phyloP scores from a whole-genome alignment of 116 monocot genomes.

The Posidonia oceanica region DNA sequence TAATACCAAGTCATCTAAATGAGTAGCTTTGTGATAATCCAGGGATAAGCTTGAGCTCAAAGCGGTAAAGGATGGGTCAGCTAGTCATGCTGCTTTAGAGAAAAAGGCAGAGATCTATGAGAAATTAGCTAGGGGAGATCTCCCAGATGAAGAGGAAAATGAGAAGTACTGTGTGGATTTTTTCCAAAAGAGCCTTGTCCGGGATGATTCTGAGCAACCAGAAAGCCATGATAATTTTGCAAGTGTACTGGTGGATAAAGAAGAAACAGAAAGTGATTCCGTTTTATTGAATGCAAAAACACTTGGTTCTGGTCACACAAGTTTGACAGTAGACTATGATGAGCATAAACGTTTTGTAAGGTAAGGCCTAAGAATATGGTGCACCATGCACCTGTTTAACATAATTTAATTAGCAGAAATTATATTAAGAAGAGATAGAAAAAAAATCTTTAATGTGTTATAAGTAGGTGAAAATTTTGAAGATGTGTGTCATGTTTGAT shows the following conservation, averaged over 20 bases:
- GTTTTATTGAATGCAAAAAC: slow-evolving; percentile 16
- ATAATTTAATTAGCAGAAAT: background rate
- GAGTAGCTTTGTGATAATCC: background rate
- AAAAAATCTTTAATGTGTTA: too few relatives aligned
- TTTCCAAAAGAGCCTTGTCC: slow-evolving; percentile 53
- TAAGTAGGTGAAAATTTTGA: background rate
- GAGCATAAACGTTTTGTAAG: slow-evolving; percentile 89
- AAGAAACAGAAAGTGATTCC: slow-evolving; percentile 27
- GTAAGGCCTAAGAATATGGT: slow-evolving; percentile 23
- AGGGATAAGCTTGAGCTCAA: slow-evolving; percentile 96
- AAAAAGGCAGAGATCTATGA: slow-evolving; percentile 88
- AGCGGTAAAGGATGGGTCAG: slow-evolving; percentile 69
- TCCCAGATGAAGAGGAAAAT: slow-evolving; percentile 83
- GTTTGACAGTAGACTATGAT: slow-evolving; percentile 38
- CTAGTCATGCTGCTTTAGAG: slow-evolving; percentile 80
- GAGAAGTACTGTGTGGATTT: slow-evolving; percentile 96
- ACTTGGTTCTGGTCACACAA: slow-evolving; percentile 37
- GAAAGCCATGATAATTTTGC: slow-evolving; percentile 12
- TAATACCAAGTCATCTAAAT: too few relatives aligned
- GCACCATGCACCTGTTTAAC: background rate
- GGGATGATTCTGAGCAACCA: slow-evolving; percentile 25
- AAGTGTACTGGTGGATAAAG: slow-evolving; percentile 11
- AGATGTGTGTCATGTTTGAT: background rate
- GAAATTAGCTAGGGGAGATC: slow-evolving; percentile 74
- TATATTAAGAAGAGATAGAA: too few relatives aligned